Conservation (phyloP, 2,329 filamentous ascomycete species). For the Colletotrichum theobromicola region DNA sequence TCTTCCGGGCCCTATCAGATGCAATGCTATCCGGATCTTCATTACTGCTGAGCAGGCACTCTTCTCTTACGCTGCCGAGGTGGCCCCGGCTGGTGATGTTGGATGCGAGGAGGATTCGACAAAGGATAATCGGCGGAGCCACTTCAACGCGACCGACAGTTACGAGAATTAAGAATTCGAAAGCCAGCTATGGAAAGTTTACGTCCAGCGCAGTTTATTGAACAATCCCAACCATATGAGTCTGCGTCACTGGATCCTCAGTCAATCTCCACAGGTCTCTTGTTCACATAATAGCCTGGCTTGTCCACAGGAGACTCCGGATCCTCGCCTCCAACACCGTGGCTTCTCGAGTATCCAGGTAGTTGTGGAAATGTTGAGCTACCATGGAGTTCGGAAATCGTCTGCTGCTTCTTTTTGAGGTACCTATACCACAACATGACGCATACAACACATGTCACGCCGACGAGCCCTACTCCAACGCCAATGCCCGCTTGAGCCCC, state of each 20-base stretch:
- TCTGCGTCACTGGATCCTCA: background rate
- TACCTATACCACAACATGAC: background rate
- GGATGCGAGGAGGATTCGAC: background rate
- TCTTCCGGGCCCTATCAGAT: no score
- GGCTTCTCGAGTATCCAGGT: background rate
- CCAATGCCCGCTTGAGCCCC: conserved; percentile 3
- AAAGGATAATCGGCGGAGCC: no score
- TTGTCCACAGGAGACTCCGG: background rate
- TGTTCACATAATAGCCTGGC: background rate
- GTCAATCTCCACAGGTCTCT: background rate
- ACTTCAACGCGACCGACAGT: rapidly evolving
- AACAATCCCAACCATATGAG: background rate
- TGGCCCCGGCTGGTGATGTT: background rate
- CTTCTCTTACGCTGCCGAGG: background rate
- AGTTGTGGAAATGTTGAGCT: background rate
- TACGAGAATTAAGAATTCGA: rapidly evolving
- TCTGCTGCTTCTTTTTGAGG: background rate
- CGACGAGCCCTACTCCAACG: background rate
- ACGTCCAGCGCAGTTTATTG: background rate
- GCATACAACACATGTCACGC: background rate
- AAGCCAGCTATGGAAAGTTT: rapidly evolving
- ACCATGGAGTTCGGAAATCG: background rate
- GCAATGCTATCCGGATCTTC: no score
- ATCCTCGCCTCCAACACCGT: background rate
- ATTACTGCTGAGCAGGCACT: background rate